These are phyloP conservation scores for Solanum clarkiae DNA, from an alignment of 257 asterid genomes.

Conservation along the genomic window DNA sequence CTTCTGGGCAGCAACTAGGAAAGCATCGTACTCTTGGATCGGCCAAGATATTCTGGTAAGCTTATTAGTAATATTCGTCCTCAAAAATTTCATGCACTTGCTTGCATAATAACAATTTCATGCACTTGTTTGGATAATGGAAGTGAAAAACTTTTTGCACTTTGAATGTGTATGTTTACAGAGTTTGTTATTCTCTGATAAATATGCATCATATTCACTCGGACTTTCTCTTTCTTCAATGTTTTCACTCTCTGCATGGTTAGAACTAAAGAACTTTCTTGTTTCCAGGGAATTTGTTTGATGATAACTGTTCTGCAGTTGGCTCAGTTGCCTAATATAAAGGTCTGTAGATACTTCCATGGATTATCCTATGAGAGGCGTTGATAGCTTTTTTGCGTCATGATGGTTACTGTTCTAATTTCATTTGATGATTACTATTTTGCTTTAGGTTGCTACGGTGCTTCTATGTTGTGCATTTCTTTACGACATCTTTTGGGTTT, in stretches of 20 bases:
- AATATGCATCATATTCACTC: not conserved
- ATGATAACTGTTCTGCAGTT: conserved; percentile 87
- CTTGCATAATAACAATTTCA: not conserved
- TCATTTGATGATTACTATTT: not conserved
- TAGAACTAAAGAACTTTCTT: conserved; percentile 2
- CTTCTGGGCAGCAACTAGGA: conserved; percentile 78
- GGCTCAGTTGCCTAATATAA: conserved; percentile 94
- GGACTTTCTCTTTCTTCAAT: not conserved
- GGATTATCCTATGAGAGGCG: not conserved
- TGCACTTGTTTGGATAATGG: not conserved
- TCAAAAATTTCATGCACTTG: not conserved
- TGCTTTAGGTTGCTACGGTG: conserved; percentile 77
- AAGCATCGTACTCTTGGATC: conserved; percentile 85
- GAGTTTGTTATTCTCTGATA: not conserved
- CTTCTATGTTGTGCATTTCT: conserved; percentile 85
- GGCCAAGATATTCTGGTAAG: conserved; percentile 98
- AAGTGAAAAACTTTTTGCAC: not conserved
- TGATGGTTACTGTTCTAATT: not conserved
- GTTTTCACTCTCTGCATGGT: not conserved
- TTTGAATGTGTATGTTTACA: not conserved
- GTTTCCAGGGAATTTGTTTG: conserved; percentile 85
- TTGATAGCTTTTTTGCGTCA: not conserved
- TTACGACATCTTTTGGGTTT: conserved; percentile 97
- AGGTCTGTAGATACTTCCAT: conserved; percentile 26
- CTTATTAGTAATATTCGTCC: not conserved